These are phyloP conservation scores for Clonostachys solani DNA, from an alignment of 2,329 filamentous ascomycete genomes.

Conservation along the genomic window DNA sequence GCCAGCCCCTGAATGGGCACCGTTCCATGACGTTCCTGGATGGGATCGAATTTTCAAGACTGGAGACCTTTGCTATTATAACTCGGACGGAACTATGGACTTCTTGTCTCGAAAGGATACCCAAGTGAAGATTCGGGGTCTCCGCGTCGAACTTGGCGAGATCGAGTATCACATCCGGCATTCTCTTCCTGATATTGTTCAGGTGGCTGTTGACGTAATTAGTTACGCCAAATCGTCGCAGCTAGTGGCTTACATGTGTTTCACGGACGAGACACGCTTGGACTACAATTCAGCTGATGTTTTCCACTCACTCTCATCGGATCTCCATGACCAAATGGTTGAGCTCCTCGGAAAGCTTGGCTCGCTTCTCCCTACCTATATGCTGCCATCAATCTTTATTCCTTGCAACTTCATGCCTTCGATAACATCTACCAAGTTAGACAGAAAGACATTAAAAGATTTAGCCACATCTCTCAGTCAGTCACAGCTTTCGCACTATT, in stretches of 20 bases:
- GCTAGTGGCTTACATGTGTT: neutral
- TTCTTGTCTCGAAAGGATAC: slow-evolving; percentile 13
- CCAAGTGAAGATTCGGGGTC: slow-evolving; percentile 47
- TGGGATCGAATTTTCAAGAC: slow-evolving; percentile 8
- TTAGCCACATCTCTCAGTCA: neutral
- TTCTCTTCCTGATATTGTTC: neutral
- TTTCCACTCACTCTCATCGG: neutral
- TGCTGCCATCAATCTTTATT: slow-evolving; percentile 7
- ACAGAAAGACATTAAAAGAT: slow-evolving; percentile 1
- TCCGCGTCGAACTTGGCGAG: slow-evolving; percentile 35
- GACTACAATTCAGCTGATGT: slow-evolving; percentile 3
- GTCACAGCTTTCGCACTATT: neutral
- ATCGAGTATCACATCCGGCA: slow-evolving; percentile 3
- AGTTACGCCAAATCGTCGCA: neutral
- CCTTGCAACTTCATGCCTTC: slow-evolving; percentile 4
- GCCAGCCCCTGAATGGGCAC: neutral
- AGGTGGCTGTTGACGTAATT: slow-evolving; percentile 5
- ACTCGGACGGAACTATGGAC: slow-evolving; percentile 1
- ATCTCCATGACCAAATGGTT: neutral
- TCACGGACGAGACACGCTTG: neutral
- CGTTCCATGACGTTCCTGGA: neutral
- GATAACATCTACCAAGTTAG: slow-evolving; percentile 5
- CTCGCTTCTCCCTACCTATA: slow-evolving; percentile 5
- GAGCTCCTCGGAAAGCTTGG: slow-evolving; percentile 1
- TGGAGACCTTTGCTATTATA: slow-evolving; percentile 1